phyloP scores from a whole-genome alignment of 2,329 filamentous ascomycete species.

The Talaromyces albobiverticillius region DNA sequence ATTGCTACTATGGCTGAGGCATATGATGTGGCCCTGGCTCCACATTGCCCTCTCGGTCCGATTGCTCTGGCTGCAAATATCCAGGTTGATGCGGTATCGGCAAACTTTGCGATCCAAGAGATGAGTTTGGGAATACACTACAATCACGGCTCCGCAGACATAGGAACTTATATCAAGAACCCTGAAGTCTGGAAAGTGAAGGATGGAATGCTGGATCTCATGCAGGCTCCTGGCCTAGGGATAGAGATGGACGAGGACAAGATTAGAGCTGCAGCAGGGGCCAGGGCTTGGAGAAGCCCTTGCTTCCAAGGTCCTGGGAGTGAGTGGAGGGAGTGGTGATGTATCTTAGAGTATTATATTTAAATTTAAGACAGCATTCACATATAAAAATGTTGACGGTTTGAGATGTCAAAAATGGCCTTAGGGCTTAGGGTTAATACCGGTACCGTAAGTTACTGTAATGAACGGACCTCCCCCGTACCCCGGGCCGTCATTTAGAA shows the following conservation, averaged over 20 bases:
- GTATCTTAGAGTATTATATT: conserved; percentile 20
- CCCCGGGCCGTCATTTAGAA: too few species aligned
- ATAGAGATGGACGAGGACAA: conserved; percentile 69
- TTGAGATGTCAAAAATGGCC: too few species aligned
- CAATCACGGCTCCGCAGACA: conserved; percentile 59
- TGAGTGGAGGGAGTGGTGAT: conserved; percentile 68
- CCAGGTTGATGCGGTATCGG: conserved; percentile 60
- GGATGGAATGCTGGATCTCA: conserved; percentile 62
- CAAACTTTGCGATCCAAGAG: conserved; percentile 71
- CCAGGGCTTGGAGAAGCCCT: conserved; percentile 64
- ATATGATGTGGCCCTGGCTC: conserved; percentile 71
- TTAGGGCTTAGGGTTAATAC: too few species aligned
- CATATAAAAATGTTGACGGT: too few species aligned
- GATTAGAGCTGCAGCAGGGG: conserved; percentile 58
- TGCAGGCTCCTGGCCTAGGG: conserved; percentile 61
- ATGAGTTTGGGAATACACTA: conserved; percentile 81
- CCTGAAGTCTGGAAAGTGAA: conserved; percentile 63
- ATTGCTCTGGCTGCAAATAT: conserved; percentile 69
- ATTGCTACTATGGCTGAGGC: conserved; percentile 70
- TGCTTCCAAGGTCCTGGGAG: conserved; percentile 67
- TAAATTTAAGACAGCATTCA: neutral
- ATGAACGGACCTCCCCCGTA: too few species aligned
- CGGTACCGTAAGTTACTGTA: too few species aligned
- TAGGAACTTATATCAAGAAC: conserved; percentile 65
- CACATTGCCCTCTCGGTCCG: conserved; percentile 70